These are phyloP conservation scores for Acanthamoeba sp. DNA, from an alignment of 208 protist genomes.

Conservation along the genomic window DNA sequence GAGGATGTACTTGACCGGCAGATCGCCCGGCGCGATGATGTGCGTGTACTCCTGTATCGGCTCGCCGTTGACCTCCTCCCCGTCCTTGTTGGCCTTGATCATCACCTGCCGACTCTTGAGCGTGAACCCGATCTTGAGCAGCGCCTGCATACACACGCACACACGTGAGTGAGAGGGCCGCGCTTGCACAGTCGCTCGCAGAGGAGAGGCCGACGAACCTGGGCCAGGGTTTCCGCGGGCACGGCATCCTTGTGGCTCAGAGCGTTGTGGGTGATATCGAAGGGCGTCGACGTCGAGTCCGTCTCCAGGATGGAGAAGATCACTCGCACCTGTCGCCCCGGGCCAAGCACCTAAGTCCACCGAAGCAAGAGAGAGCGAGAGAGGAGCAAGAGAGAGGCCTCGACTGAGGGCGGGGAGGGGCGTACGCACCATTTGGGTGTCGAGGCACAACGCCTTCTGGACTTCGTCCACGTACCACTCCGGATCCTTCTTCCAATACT, in stretches of 20 bases:
- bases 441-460: neutral
- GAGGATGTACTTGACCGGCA: constrained; percentile 40
- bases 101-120: constrained; percentile 29
- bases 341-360: too few species aligned
- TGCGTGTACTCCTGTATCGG: neutral
- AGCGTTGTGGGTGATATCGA: neutral
- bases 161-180: neutral
- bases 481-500: constrained; percentile 13
- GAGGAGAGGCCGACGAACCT: neutral
- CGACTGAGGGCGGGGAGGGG: too few species aligned
- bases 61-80: neutral
- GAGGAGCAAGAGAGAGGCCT: neutral
- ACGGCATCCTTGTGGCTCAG: neutral
- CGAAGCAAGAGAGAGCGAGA: too few species aligned
- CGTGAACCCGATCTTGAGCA: constrained; percentile 3
- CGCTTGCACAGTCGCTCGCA: neutral
- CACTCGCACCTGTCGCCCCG: neutral
- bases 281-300: neutral
- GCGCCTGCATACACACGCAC: neutral
- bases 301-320: neutral
- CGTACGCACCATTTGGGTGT: neutral
- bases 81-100: neutral
- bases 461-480: constrained; percentile 32
- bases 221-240: neutral
- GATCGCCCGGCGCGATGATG: constrained; percentile 11